These are phyloP conservation scores for Neocallimastix lanati DNA, from an alignment of 192 early-diverging fungal species.

Conservation along the genomic window DNA sequence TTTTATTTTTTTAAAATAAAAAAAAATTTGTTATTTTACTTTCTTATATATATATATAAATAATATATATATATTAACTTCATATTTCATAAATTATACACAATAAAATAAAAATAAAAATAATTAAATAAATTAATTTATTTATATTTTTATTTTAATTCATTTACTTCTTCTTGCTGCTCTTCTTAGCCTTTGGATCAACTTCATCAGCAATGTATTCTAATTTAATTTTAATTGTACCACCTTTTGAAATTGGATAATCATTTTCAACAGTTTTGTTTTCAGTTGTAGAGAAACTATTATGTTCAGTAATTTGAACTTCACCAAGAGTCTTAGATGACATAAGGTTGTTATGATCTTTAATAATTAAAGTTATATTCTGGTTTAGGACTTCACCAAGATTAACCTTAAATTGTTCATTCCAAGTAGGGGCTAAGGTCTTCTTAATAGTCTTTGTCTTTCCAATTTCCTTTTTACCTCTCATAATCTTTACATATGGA, in stretches of 20 bases:
- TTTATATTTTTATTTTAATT: neutral
- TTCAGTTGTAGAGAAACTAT: neutral
- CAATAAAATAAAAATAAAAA: no score
- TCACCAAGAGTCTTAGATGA: neutral
- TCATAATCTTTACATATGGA: constrained; percentile 42
- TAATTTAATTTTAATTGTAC: neutral
- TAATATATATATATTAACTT: no score
- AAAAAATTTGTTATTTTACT: no score
- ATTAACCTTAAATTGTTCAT: constrained; percentile 13
- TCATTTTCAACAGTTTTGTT: neutral
- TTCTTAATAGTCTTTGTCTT: constrained; percentile 58
- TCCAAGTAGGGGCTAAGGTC: constrained; percentile 44
- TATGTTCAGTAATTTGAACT: neutral
- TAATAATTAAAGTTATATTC: constrained; percentile 32
- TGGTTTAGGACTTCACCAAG: constrained; percentile 8
- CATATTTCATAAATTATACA: no score
- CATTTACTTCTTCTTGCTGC: neutral
- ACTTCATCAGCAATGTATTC: neutral
- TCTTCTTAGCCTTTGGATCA: neutral
- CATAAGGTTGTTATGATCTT: constrained; percentile 54
- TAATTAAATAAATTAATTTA: neutral
- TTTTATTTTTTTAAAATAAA: no score
- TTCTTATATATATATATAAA: no score
- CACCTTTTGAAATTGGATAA: neutral
- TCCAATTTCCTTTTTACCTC: neutral